These are phyloP conservation scores for Magnusiomyces paraingens DNA, from an alignment of 1,139 yeast species.

Conservation along the genomic window DNA sequence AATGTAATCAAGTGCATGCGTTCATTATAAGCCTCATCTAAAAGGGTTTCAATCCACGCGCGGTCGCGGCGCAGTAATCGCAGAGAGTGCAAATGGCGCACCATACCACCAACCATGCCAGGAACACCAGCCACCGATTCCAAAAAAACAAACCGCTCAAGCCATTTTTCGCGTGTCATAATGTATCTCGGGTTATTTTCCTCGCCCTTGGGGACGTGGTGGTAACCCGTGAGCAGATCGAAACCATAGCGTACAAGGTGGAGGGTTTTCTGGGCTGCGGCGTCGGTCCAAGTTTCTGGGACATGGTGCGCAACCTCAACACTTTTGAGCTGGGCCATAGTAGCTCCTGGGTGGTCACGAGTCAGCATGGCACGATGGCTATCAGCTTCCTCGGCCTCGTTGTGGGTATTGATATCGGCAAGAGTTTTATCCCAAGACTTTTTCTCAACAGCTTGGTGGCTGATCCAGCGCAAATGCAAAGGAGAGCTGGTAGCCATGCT, in stretches of 20 bases:
- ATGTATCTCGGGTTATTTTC: conserved; percentile 43
- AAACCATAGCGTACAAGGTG: conserved; percentile 43
- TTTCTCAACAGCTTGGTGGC: conserved; percentile 1
- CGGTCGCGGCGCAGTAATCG: conserved; percentile 57
- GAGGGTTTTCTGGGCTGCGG: conserved; percentile 47
- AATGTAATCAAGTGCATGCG: conserved; percentile 70
- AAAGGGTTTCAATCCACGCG: conserved; percentile 68
- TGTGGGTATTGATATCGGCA: conserved; percentile 4
- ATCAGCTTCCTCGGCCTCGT: conserved; percentile 1
- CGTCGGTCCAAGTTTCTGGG: conserved; percentile 46
- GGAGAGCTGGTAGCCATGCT: not conserved
- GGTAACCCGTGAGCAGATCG: conserved; percentile 62
- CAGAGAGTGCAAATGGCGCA: conserved; percentile 57
- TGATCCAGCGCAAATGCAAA: not conserved
- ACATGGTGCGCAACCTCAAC: conserved; percentile 48
- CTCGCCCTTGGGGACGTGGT: conserved; percentile 38
- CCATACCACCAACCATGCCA: conserved; percentile 66
- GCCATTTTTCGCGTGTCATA: conserved; percentile 63
- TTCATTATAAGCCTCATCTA: conserved; percentile 74
- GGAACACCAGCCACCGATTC: conserved; percentile 76
- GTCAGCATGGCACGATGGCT: conserved; percentile 1
- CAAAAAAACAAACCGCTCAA: conserved; percentile 56
- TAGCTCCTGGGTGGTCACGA: conserved; percentile 46
- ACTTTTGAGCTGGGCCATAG: conserved; percentile 25
- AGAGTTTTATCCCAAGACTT: conserved; percentile 12